Conservation (phyloP, 352 stramenopile genomes). For the Phytophthora podocarpi region DNA sequence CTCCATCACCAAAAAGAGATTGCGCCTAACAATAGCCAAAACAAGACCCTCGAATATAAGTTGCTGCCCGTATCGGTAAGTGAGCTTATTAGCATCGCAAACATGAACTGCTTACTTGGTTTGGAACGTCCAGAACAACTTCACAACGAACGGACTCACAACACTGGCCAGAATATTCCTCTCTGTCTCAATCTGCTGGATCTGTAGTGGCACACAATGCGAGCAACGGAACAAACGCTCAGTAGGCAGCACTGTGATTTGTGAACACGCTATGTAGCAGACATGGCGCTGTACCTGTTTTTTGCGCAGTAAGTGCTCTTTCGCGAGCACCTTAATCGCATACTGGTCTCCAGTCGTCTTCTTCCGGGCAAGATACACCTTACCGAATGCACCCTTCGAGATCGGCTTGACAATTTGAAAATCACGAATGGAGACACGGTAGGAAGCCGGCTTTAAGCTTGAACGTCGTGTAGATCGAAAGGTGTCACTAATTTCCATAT, state of each 20-base stretch:
- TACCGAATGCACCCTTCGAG: constrained; percentile 89
- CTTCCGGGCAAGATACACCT: constrained; percentile 88
- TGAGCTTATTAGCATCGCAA: neutral
- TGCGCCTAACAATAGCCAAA: constrained; percentile 41
- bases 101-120: constrained; percentile 62
- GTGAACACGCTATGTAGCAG: neutral
- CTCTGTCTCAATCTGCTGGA: constrained; percentile 88
- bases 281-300: constrained; percentile 67
- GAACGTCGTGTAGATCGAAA: constrained; percentile 16
- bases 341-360: constrained; percentile 90
- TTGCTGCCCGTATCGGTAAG: neutral
- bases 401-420: constrained; percentile 92
- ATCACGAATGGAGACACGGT: constrained; percentile 76
- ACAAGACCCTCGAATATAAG: constrained; percentile 20
- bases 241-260: constrained; percentile 13
- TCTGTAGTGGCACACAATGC: constrained; percentile 38
- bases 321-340: constrained; percentile 91
- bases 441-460: constrained; percentile 42
- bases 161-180: constrained; percentile 88
- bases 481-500: constrained; percentile 48
- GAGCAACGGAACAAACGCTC: constrained; percentile 11
- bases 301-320: constrained; percentile 88
- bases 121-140: constrained; percentile 92
- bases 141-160: constrained; percentile 91
- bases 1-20: constrained; percentile 92